These are phyloP conservation scores for Sordariomycetes sp. DNA, from an alignment of 2,329 filamentous ascomycete genomes.

Conservation along the genomic window DNA sequence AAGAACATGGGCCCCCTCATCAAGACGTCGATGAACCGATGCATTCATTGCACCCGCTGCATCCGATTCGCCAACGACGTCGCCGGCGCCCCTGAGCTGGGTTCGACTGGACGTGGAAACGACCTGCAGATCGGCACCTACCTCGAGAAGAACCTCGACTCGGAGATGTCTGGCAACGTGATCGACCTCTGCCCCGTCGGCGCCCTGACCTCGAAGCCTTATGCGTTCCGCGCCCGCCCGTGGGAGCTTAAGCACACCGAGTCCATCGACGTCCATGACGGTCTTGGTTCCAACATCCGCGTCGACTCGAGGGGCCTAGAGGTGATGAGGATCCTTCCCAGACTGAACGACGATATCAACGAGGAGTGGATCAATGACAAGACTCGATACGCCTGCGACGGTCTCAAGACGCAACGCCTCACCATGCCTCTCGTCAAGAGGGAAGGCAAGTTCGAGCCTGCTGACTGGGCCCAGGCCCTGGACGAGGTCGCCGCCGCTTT, in stretches of 20 bases:
- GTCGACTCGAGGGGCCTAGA: slow-evolving; percentile 88
- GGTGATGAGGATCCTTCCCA: slow-evolving; percentile 88
- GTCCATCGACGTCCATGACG: slow-evolving; percentile 89
- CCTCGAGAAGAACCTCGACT: slow-evolving; percentile 85
- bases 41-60: slow-evolving; percentile 97
- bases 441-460: slow-evolving; percentile 84
- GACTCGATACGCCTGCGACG: slow-evolving; percentile 90
- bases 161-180: slow-evolving; percentile 92
- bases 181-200: slow-evolving; percentile 98
- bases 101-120: slow-evolving; percentile 90
- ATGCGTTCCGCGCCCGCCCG: slow-evolving; percentile 90
- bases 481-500: slow-evolving; percentile 76
- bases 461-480: slow-evolving; percentile 91
- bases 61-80: slow-evolving; percentile 97
- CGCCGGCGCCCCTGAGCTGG: slow-evolving; percentile 89
- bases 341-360: slow-evolving; percentile 95
- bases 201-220: slow-evolving; percentile 92
- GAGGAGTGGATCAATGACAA: slow-evolving; percentile 99
- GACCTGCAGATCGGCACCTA: slow-evolving; percentile 98
- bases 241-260: slow-evolving; percentile 98
- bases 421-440: slow-evolving; percentile 85
- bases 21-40: slow-evolving; percentile 99
- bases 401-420: slow-evolving; percentile 88
- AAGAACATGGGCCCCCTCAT: slow-evolving; percentile 98
- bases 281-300: slow-evolving; percentile 85